These are phyloP conservation scores for Oryza glumipatula DNA, from an alignment of 176 grass and related monocot genomes.

Conservation along the genomic window DNA sequence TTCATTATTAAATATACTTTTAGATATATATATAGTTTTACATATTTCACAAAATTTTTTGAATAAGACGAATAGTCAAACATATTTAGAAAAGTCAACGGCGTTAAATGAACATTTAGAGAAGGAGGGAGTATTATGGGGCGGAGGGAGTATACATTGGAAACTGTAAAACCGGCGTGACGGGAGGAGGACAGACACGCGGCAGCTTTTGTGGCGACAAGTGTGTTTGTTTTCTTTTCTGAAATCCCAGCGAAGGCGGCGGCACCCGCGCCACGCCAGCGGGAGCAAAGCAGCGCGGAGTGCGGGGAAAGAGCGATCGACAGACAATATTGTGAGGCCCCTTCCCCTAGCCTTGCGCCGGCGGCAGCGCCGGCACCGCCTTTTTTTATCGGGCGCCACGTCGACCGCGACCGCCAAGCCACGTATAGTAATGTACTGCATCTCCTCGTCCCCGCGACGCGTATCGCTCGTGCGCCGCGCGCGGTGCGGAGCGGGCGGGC, in stretches of 20 bases:
- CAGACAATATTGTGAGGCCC: no score
- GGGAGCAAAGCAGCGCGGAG: background rate
- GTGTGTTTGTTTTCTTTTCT: background rate
- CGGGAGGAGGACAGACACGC: background rate
- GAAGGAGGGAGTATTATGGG: no score
- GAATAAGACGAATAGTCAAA: no score
- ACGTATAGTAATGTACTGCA: background rate
- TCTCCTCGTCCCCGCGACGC: no score
- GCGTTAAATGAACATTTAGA: no score
- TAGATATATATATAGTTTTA: no score
- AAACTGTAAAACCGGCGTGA: background rate
- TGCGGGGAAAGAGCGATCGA: slow-evolving; percentile 10
- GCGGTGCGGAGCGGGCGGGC: no score
- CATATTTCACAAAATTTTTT: no score
- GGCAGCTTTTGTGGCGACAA: slow-evolving; percentile 3
- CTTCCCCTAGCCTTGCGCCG: background rate
- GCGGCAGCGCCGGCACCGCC: slow-evolving; percentile 46
- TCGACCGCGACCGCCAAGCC: background rate
- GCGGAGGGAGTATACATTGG: no score
- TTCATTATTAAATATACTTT: no score
- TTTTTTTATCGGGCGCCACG: slow-evolving; percentile 48
- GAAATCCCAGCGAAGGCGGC: background rate
- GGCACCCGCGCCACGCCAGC: background rate
- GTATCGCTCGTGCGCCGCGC: no score
- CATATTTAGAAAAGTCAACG: no score